Evolutionary conservation across 2,329 filamentous ascomycete species (phyloP), one percentile per base, ranked within the genome.

Genomic region (Fusarium sp.): DNA sequence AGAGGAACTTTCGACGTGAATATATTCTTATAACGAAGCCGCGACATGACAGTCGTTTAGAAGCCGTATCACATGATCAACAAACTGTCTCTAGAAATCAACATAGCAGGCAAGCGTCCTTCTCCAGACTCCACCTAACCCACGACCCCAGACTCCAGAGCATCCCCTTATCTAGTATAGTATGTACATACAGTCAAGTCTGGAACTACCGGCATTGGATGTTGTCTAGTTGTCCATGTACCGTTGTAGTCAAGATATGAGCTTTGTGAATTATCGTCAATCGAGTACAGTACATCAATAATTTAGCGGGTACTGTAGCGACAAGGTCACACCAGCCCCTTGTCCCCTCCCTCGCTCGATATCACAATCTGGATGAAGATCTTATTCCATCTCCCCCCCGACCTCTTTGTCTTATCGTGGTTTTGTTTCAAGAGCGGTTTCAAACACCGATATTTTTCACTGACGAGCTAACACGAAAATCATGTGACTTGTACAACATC

Each of bases 161-260:
- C 49, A 23, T 66, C 62, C 47, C 66, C 53, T 52, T 54, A 55
- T 33, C 20, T 33, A 41, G n/a, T 43, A 61, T 61, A 61, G 62
- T 50, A 66, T 28, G 60, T 53, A 66, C 28, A 28, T 42, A 42
- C 33, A 38, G 33, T 53, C 47, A 57, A 35, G 16, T 52, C 28
- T 55, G n/a, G 28, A 59, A 70, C 63, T 68, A 55, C 67, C 57
- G 46, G 41, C 63, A 69, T 65, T 41, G 26, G 21, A 33, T 59
- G 31, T 35, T 55, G 28, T 37, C 37, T 38, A 18, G 31, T 35
- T 55, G 28, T 37, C 37, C 37, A 18, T 38, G 23, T 29, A 26
- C 18, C 16, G 26, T 39, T 33, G n/a, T n/a, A 60, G 23, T 37
- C 21, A 42, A 33, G 21, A 18, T 44, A n/a, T 31, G 57, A 37